phyloP scores from a whole-genome alignment of 2,329 filamentous ascomycete species.

The Exophiala spinifera region DNA sequence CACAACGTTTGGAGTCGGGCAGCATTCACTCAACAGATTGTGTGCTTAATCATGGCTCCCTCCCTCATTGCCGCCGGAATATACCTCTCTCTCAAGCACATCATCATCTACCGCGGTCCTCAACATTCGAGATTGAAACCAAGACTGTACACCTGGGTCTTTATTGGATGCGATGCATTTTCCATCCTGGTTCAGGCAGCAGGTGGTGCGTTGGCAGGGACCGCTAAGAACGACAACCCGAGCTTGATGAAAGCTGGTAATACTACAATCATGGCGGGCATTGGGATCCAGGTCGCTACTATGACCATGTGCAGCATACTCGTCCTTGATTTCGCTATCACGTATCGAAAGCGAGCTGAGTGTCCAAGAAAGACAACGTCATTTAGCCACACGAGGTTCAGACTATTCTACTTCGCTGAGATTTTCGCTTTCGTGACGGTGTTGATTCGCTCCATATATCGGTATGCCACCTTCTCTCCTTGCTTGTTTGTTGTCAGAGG shows the following conservation, averaged over 20 bases:
- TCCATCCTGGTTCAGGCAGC: constrained; percentile 55
- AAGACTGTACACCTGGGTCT: constrained; percentile 31
- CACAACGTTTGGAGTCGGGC: constrained; percentile 37
- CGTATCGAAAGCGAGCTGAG: too few relatives aligned
- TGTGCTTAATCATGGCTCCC: constrained; percentile 30
- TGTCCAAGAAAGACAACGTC: too few relatives aligned
- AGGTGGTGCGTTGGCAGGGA: constrained; percentile 51
- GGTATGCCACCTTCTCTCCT: too few relatives aligned
- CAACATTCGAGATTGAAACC: background rate
- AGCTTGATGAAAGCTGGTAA: constrained; percentile 17
- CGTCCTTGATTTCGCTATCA: background rate
- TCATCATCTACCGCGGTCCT: constrained; percentile 33
- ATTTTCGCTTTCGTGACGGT: too few relatives aligned
- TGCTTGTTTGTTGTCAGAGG: too few relatives aligned
- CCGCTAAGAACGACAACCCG: constrained; percentile 29
- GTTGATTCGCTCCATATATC: too few relatives aligned
- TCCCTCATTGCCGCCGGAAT: constrained; percentile 60
- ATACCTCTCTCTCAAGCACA: constrained; percentile 63
- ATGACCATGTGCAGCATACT: background rate
- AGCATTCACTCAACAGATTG: constrained; percentile 17
- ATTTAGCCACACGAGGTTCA: too few relatives aligned
- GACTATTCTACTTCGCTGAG: too few relatives aligned
- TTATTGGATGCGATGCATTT: constrained; percentile 57
- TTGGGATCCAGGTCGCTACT: constrained; percentile 37
- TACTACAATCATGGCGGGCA: constrained; percentile 42